A percentile compares a stretch with the other conserved stretches of the same genome.
Evolutionary conservation across 306 rosid species (phyloP).

Genomic region (Fragaria vesca): DNA sequence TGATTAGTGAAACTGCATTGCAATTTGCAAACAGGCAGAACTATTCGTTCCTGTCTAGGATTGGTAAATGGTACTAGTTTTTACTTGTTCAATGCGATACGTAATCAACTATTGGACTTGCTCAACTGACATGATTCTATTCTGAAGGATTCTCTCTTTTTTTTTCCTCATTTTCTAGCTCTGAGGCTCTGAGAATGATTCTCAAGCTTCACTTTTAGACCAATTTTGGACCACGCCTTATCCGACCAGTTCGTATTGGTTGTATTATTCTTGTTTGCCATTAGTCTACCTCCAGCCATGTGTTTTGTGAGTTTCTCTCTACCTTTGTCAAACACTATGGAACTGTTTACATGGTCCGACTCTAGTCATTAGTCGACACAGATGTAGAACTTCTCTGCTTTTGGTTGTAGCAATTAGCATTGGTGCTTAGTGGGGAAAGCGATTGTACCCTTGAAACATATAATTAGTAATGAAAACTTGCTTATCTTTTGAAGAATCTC

Average conservation of each 20-base stretch:
- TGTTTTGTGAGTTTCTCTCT: too few species aligned
- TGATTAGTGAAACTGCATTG: not conserved
- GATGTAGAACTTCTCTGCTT: not conserved
- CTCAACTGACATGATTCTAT: slow-evolving; percentile 22
- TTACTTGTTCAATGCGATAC: not conserved
- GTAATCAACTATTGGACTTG: slow-evolving; percentile 6
- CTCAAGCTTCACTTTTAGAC: not conserved
- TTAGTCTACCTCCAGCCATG: not conserved
- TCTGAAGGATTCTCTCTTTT: not conserved
- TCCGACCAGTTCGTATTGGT: slow-evolving; percentile 9
- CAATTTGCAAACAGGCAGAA: not conserved
- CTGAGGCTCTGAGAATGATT: slow-evolving; percentile 3
- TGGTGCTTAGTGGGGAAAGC: not conserved
- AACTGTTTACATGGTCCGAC: not conserved
- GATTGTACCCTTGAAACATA: not conserved
- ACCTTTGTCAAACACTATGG: not conserved
- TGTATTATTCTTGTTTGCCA: slow-evolving; percentile 15
- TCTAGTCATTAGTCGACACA: not conserved
- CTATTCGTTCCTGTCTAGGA: not conserved
- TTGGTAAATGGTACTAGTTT: not conserved
- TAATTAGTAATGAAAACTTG: not conserved
- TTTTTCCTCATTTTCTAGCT: not conserved
- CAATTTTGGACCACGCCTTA: slow-evolving; percentile 16
- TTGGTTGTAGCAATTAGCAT: not conserved
- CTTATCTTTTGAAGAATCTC: not conserved